These are phyloP conservation scores for Botrytis medusae DNA, from an alignment of 2,329 filamentous ascomycete species.

Conservation along the genomic window DNA sequence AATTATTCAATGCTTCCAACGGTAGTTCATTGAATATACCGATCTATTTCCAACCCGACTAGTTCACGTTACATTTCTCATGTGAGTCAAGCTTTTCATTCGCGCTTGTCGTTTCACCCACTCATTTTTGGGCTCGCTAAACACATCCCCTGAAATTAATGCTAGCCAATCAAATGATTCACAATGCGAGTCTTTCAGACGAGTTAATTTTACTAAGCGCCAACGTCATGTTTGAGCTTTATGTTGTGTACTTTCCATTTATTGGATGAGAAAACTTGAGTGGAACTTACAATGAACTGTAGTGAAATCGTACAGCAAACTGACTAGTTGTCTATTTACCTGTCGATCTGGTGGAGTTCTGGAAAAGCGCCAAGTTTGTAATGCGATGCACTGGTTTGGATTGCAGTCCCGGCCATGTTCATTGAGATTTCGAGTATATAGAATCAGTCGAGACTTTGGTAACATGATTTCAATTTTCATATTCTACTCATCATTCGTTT, in stretches of 20 bases:
- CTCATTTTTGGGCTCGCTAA: slow-evolving; percentile 6
- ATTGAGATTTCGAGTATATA: slow-evolving; percentile 2
- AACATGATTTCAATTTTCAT: background rate
- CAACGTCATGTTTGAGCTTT: slow-evolving; percentile 1
- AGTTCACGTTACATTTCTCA: background rate
- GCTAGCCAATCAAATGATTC: slow-evolving; percentile 9
- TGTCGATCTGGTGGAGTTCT: background rate
- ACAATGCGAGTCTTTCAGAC: background rate
- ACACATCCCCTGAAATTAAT: slow-evolving; percentile 2
- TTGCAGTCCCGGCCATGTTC: background rate
- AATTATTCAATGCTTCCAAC: background rate
- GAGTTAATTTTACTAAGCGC: slow-evolving; percentile 6
- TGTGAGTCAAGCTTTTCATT: slow-evolving; percentile 2
- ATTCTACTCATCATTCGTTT: slow-evolving; percentile 6
- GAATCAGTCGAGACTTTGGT: background rate
- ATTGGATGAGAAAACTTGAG: background rate
- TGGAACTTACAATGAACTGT: background rate
- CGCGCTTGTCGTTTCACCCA: slow-evolving; percentile 16
- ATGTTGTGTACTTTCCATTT: background rate
- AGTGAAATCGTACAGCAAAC: background rate
- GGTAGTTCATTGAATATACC: background rate
- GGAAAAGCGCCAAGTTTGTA: background rate
- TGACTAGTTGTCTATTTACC: background rate
- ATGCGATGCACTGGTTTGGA: background rate
- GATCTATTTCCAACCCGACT: background rate